Percentiles rank a stretch among this genome's conserved stretches.
These are phyloP conservation scores for Onygenales sp. DNA, from an alignment of 2,329 filamentous ascomycete species.

Conservation along the genomic window DNA sequence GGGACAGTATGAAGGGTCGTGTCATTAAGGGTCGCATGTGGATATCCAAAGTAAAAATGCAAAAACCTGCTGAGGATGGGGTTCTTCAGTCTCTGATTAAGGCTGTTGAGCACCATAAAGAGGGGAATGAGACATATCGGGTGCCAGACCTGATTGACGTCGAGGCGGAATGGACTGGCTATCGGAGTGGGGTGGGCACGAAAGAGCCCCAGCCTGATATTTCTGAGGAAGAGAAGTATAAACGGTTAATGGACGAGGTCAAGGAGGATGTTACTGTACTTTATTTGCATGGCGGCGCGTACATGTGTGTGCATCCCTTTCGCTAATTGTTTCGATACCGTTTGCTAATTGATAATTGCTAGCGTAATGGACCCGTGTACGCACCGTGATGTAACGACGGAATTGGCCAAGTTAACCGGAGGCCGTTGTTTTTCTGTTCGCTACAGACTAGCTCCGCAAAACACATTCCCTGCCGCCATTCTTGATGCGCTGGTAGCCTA, in stretches of 20 bases:
- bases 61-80: slow-evolving; percentile 45
- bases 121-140: slow-evolving; percentile 29
- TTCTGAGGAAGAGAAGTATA: slow-evolving; percentile 35
- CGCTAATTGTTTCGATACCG: not conserved
- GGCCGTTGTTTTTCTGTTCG: slow-evolving; percentile 35
- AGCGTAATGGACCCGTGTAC: slow-evolving; percentile 37
- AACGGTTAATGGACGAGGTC: slow-evolving; percentile 28
- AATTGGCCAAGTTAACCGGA: slow-evolving; percentile 30
- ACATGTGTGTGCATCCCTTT: slow-evolving; percentile 26
- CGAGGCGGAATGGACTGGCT: slow-evolving; percentile 38
- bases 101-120: slow-evolving; percentile 30
- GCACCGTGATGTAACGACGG: slow-evolving; percentile 27
- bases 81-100: slow-evolving; percentile 28
- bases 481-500: slow-evolving; percentile 40
- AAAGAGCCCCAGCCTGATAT: slow-evolving; percentile 30
- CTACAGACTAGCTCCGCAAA: slow-evolving; percentile 39
- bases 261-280: slow-evolving; percentile 33
- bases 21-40: slow-evolving; percentile 72
- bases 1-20: slow-evolving; percentile 50
- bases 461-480: slow-evolving; percentile 38
- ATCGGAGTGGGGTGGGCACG: slow-evolving; percentile 29
- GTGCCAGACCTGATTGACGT: slow-evolving; percentile 27
- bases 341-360: not conserved
- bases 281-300: slow-evolving; percentile 40
- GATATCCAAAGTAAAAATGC: slow-evolving; percentile 62